phyloP scores from a whole-genome alignment of 176 grass and related monocot species.

The Thinopyrum elongatum region DNA sequence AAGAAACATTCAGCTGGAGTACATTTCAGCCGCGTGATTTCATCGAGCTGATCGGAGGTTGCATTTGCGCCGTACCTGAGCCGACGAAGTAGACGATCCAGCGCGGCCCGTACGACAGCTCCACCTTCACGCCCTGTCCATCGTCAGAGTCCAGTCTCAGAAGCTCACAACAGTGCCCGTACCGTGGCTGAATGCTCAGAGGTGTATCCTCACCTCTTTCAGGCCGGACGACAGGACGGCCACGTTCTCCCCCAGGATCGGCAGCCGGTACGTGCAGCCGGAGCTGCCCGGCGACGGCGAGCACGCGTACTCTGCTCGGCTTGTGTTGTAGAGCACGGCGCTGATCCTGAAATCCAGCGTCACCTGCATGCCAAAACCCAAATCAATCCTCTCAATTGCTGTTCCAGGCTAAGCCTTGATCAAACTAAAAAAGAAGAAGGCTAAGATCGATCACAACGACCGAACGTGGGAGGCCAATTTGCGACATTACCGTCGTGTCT shows the following conservation, averaged over 20 bases:
- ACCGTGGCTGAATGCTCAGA: neutral
- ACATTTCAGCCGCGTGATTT: neutral
- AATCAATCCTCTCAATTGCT: neutral
- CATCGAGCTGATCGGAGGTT: neutral
- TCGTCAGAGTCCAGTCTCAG: slow-evolving; percentile 26
- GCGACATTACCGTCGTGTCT: slow-evolving; percentile 39
- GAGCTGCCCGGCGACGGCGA: slow-evolving; percentile 25
- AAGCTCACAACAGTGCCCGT: neutral
- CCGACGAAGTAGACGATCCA: slow-evolving; percentile 64
- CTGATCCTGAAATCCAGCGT: slow-evolving; percentile 50
- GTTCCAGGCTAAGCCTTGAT: neutral
- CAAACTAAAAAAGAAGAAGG: too few species aligned
- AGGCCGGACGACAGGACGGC: slow-evolving; percentile 48
- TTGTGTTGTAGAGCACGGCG: slow-evolving; percentile 55
- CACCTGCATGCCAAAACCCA: slow-evolving; percentile 34
- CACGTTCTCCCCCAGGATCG: slow-evolving; percentile 38
- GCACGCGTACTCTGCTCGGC: slow-evolving; percentile 58
- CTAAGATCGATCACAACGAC: neutral
- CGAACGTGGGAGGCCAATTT: too few species aligned
- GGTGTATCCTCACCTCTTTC: slow-evolving; percentile 27
- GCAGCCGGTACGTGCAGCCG: slow-evolving; percentile 42
- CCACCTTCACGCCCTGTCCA: slow-evolving; percentile 32
- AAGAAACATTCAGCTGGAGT: neutral
- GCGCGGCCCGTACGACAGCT: slow-evolving; percentile 57
- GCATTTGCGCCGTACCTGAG: slow-evolving; percentile 50